Percentiles rank a stretch among this genome's conserved stretches.
Conservation (phyloP, 768 basidiomycete species). For the Collybia nuda region DNA sequence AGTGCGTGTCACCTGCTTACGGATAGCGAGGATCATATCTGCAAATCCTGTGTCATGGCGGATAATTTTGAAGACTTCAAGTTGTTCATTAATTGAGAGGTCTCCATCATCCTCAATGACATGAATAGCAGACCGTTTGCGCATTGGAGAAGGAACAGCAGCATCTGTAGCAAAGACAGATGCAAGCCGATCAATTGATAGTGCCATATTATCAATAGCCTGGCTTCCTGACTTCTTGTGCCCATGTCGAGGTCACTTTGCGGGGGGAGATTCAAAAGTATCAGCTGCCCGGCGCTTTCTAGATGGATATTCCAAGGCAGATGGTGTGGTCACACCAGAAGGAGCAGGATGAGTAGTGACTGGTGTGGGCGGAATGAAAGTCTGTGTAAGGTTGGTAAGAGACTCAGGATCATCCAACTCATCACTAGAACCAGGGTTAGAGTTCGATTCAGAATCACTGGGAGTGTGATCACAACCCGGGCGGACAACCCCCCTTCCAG, state of each 20-base stretch:
- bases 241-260: background rate
- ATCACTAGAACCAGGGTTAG: too few species aligned
- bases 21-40: constrained; percentile 13
- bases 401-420: too few species aligned
- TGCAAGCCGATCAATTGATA: constrained; percentile 15
- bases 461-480: background rate
- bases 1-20: constrained; percentile 11
- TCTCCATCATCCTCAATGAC: constrained; percentile 17
- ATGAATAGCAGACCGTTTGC: constrained; percentile 11
- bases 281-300: constrained; percentile 5
- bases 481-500: constrained; percentile 2
- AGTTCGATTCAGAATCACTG: too few species aligned
- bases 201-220: constrained; percentile 12
- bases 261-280: background rate
- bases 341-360: too few species aligned
- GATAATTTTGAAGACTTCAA: constrained; percentile 12
- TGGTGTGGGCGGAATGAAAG: too few species aligned
- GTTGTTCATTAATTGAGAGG: constrained; percentile 17
- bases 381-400: too few species aligned
- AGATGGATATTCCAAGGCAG: too few species aligned
- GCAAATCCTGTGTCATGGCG: constrained; percentile 11
- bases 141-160: constrained; percentile 6
- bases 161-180: constrained; percentile 9
- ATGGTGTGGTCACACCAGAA: too few species aligned
- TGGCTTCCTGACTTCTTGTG: constrained; percentile 10